These are phyloP conservation scores for Pharus latifolius DNA, from an alignment of 176 grass and related monocot species.

Conservation along the genomic window DNA sequence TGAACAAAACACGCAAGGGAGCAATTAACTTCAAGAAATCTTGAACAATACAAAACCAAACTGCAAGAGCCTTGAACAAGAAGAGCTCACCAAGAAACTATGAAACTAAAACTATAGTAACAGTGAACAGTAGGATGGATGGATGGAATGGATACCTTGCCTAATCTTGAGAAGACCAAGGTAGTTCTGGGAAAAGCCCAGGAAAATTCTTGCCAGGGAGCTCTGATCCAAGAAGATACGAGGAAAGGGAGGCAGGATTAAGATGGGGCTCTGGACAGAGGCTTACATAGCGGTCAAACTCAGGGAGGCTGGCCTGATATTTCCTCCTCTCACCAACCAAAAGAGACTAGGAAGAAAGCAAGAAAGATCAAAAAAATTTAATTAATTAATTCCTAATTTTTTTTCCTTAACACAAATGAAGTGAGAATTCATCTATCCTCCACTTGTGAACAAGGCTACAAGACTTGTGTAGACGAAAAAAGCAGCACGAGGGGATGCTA, in stretches of 20 bases:
- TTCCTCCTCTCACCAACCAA: not conserved
- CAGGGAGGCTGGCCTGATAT: not conserved
- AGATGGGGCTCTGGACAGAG: not conserved
- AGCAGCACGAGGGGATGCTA: not conserved
- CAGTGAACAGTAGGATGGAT: too few species aligned
- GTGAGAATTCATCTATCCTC: too few species aligned
- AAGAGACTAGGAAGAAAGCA: too few species aligned
- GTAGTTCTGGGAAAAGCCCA: not conserved
- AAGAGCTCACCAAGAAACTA: not conserved
- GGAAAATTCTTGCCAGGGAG: not conserved
- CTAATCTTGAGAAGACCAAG: not conserved
- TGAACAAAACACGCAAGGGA: not conserved
- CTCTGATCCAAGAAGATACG: not conserved
- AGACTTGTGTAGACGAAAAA: not conserved
- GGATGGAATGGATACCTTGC: not conserved
- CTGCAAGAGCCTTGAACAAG: too few species aligned
- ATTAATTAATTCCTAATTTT: too few species aligned
- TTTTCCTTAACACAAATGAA: too few species aligned
- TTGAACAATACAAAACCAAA: too few species aligned
- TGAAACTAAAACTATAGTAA: too few species aligned
- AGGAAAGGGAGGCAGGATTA: not conserved
- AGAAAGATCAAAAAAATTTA: not conserved
- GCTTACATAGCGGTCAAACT: constrained; percentile 3
- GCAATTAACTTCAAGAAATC: too few species aligned
- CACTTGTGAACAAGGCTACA: not conserved